Base-by-base conservation (phyloP, 805 yeast genomes). In the Hemisphaericaspora nanyangensis region DNA sequence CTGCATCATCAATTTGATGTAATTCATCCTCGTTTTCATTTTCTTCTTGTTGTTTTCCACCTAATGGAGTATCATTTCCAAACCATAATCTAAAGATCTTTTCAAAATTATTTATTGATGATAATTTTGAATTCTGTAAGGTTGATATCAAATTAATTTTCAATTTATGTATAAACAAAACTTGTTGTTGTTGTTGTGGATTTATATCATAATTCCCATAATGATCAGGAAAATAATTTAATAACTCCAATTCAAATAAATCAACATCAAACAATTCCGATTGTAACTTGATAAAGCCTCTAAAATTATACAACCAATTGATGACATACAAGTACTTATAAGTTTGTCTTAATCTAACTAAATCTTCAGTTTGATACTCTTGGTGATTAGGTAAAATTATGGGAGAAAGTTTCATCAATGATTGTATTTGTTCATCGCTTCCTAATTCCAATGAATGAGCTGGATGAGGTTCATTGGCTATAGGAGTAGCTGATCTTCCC, bases 221-320 rank as follows among this genome's bases (percentile, higher is more conserved):
- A 13, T 29, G 31, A 6, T 27, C 32, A 5, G 44, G 44, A 32
- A 36, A 40, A 32, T 40, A 50, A 40, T 58, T 50, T 29, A 79
- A 60, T 11, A 81, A 58, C 47, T 81, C 88, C 49, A 79, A 79
- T 50, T 81, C 88, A 43, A 80, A 70, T 15, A 73, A 60, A 42
- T 79, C 82, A 6, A 73, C 71, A 48, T 80, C 82, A 47, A 80
- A 76, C 10, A 65, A 65, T 38, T 79, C 85, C 6, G 65, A 61
- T 10, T 63, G 61, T 38, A 81, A 54, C 47, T 68, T 75, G 26
- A 80, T 54, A 35, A 68, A 65, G 17, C 77, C 79, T 39, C 80
- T 71, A 54, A 74, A 71, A 34, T 70, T 62, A 44, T 69, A 70
- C 19, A 80, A 54, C 86, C 86, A 80, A 54, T 79, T 77, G 10